Conservation (phyloP, 2,329 filamentous ascomycete genomes). For the Fusarium odoratissimum region DNA sequence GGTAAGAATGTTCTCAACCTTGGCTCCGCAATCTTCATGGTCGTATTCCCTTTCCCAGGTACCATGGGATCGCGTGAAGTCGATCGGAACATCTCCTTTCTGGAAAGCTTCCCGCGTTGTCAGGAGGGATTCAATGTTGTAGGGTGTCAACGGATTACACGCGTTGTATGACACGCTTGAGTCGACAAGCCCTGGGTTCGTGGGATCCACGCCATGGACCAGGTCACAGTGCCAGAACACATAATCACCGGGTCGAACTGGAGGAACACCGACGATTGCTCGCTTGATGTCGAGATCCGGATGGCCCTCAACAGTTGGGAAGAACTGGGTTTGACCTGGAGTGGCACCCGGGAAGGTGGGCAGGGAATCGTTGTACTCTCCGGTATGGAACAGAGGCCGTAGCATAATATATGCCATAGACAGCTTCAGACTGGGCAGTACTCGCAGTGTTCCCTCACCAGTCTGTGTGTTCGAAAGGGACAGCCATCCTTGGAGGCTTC, state of each 20-base stretch:
- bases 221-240: not conserved
- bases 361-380: not conserved
- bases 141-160: not conserved
- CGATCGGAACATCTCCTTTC: not conserved
- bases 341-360: not conserved
- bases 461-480: not conserved
- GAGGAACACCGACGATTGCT: not conserved
- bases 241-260: not conserved
- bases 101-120: not conserved
- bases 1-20: not conserved
- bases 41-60: not conserved
- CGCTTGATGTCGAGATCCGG: not conserved
- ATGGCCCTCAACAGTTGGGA: not conserved
- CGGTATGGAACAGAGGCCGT: not conserved
- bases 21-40: not conserved
- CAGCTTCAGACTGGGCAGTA: not conserved
- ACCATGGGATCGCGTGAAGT: not conserved
- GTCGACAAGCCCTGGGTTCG: not conserved
- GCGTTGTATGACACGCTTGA: slow-evolving; percentile 1
- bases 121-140: not conserved
- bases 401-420: not conserved
- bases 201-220: not conserved
- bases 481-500: not conserved
- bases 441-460: not conserved
- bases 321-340: not conserved